Evolutionary conservation across 257 asterid genomes (phyloP), one percentile per base, ranked within the genome.

Genomic region (Solanum bukasovii): DNA sequence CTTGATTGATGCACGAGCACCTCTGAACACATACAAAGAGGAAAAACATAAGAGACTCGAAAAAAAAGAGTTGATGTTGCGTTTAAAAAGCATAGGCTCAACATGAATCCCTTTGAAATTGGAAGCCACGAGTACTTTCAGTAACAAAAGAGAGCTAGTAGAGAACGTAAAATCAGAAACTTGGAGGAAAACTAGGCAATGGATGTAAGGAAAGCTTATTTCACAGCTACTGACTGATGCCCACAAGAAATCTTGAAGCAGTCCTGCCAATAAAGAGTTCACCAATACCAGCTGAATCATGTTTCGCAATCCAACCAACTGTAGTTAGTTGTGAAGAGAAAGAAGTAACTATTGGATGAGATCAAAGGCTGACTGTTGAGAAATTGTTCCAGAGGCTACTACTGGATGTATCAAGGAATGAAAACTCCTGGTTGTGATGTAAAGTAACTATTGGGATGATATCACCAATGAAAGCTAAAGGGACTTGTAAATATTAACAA

Each of bases 1-100:
- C 91, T 90, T 94, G 84, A 95, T 88, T 34, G 97, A 94, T 42
- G 94, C 94, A 20, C 95, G 93, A 42, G 98, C 99, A 88, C 99
- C 99, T 91, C 99, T 96, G 94, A 25, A 88, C 29, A 83, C 75
- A 49, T 46, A 82, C 42, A 49, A 13, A 18, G 40, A 82, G 20
- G 70, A 37, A 49, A 44, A 82, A 3, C 44, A 46, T 81, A 81
- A 44, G 70, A 81, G 85, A 18, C 20, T 44, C 10, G 5, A 3
- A 29, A 77, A 81, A 16, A 14, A 9, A 27, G 46, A 46, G 6
- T 25, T 18, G 25, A 44, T 78, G 35, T 44, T 14, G 9, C 10
- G 4, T 81, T 27, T 44, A 81, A 42, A 81, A 46, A 29, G 42
- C 85, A 9, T 81, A 29, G 13, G 84, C 61, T 78, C 13, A 25